Percentiles rank a stretch among this genome's conserved stretches.
Conservation (phyloP, 257 asterid genomes). For the Primulina eburnea region DNA sequence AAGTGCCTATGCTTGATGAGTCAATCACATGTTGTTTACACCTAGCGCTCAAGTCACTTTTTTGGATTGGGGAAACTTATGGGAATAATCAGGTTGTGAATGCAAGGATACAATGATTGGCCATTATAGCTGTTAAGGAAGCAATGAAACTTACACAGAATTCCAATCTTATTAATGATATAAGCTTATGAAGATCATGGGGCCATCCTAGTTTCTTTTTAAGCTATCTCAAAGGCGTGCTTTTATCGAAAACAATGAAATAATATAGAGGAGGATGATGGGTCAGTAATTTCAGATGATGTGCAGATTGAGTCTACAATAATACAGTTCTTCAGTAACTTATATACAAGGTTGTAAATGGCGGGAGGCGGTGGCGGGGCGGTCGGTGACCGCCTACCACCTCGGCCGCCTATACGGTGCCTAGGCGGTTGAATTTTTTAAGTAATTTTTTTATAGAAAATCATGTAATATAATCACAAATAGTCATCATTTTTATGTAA, state of each 20-base stretch:
- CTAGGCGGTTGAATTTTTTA: no score
- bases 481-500: no score
- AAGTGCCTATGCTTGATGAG: background rate
- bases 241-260: no score
- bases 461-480: no score
- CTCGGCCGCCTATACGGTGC: no score
- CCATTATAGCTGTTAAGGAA: constrained; percentile 9
- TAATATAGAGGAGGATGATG: background rate
- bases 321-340: no score
- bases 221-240: background rate
- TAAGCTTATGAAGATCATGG: constrained; percentile 4
- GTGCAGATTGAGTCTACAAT: no score
- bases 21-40: background rate
- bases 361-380: no score
- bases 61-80: background rate
- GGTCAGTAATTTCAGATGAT: no score
- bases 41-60: background rate
- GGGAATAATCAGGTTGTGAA: background rate
- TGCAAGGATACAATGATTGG: background rate
- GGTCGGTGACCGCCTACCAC: no score
- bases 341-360: no score
- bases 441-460: no score
- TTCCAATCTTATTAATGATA: constrained; percentile 6
- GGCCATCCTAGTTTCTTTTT: background rate
- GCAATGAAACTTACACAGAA: background rate